Conservation (phyloP, 192 early-diverging fungal species). For the Coemansia brasiliensis region DNA sequence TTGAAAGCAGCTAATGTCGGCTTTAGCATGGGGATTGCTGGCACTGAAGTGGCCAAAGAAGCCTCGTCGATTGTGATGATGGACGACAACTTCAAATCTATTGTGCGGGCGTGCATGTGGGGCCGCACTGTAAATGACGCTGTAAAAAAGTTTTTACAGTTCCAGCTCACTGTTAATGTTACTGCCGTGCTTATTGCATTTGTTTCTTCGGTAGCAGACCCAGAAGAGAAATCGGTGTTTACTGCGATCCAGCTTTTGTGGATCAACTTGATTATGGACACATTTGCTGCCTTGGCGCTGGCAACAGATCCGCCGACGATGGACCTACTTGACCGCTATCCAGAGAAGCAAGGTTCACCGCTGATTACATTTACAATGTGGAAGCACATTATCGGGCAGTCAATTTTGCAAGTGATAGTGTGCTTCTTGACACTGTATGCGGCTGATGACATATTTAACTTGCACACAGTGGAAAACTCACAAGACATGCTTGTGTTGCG, state of each 20-base stretch:
- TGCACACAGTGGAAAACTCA: slow-evolving; percentile 48
- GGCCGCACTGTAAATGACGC: slow-evolving; percentile 94
- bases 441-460: slow-evolving; percentile 63
- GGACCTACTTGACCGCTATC: slow-evolving; percentile 83
- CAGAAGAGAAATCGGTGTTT: slow-evolving; percentile 75
- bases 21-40: slow-evolving; percentile 99
- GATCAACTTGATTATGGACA: slow-evolving; percentile 99
- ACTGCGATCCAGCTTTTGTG: slow-evolving; percentile 96
- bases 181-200: slow-evolving; percentile 82
- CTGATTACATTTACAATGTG: slow-evolving; percentile 92
- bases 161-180: slow-evolving; percentile 98
- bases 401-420: slow-evolving; percentile 82
- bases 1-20: slow-evolving; percentile 94
- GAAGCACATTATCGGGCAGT: slow-evolving; percentile 93
- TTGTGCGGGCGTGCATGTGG: slow-evolving; percentile 98
- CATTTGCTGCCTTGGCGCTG: slow-evolving; percentile 93
- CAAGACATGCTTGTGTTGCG: slow-evolving; percentile 59
- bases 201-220: slow-evolving; percentile 67
- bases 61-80: slow-evolving; percentile 96
- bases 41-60: slow-evolving; percentile 99
- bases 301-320: slow-evolving; percentile 91
- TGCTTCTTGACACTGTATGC: slow-evolving; percentile 75
- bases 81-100: slow-evolving; percentile 98
- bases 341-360: slow-evolving; percentile 77
- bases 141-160: slow-evolving; percentile 98